phyloP scores from a whole-genome alignment of 208 protist genomes.

The Leishmania tarentolae region DNA sequence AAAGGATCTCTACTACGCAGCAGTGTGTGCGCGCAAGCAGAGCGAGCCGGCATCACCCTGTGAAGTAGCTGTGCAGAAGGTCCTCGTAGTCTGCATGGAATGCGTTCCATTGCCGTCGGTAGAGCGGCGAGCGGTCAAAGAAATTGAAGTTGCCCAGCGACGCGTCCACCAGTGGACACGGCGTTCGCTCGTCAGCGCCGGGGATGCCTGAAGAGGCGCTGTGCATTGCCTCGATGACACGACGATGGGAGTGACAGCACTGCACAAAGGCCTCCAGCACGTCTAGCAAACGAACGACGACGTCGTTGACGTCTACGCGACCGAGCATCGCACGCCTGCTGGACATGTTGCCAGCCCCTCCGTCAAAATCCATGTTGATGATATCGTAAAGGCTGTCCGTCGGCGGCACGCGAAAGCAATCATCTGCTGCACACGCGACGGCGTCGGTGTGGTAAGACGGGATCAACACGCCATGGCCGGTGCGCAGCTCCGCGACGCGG shows the following conservation, averaged over 20 bases:
- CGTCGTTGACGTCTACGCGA: neutral
- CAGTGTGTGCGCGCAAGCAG: neutral
- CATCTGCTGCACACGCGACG: constrained; percentile 2
- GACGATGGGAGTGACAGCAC: constrained; percentile 10
- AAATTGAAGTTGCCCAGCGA: constrained; percentile 16
- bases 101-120: constrained; percentile 15
- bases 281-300: constrained; percentile 4
- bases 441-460: constrained; percentile 29
- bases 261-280: constrained; percentile 25
- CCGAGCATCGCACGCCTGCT: neutral
- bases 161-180: neutral
- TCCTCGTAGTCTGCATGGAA: constrained; percentile 16
- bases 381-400: neutral
- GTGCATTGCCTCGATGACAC: neutral
- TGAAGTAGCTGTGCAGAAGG: constrained; percentile 1
- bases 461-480: constrained; percentile 46
- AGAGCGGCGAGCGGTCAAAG: constrained; percentile 18
- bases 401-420: neutral
- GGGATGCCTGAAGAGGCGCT: neutral
- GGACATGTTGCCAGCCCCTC: neutral
- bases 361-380: neutral
- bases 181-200: neutral
- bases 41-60: neutral
- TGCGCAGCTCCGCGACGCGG: constrained; percentile 37
- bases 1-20: neutral